Conservation (phyloP, 805 yeast genomes). For the Candida loeiensis region DNA sequence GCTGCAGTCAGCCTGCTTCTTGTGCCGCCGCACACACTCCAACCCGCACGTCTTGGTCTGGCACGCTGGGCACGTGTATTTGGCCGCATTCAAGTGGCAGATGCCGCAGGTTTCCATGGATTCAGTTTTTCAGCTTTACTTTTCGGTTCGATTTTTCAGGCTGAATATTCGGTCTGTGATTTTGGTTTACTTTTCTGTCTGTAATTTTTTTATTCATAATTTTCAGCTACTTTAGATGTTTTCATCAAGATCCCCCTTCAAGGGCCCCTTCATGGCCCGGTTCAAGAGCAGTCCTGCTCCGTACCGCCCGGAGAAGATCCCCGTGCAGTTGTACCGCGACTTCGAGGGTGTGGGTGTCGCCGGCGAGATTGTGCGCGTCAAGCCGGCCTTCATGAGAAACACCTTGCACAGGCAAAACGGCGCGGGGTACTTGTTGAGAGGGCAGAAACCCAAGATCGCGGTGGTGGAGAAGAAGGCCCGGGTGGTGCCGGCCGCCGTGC, state of each 20-base stretch:
- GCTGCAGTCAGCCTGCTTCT: conserved; percentile 55
- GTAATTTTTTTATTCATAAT: background rate
- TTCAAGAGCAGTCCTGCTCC: conserved; percentile 12
- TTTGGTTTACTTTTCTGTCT: no score
- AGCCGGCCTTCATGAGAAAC: conserved; percentile 81
- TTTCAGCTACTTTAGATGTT: conserved; percentile 4
- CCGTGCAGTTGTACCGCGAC: conserved; percentile 73
- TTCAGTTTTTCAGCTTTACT: no score
- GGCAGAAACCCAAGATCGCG: conserved; percentile 37
- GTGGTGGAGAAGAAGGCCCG: conserved; percentile 28
- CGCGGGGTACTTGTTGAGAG: conserved; percentile 59
- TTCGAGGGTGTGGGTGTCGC: conserved; percentile 57
- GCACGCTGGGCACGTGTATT: conserved; percentile 84
- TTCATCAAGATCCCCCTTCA: background rate
- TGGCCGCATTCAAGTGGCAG: conserved; percentile 38
- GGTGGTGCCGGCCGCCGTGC: conserved; percentile 5
- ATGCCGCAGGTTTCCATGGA: conserved; percentile 15
- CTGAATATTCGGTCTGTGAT: no score
- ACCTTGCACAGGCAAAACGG: conserved; percentile 66
- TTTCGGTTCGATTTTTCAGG: no score
- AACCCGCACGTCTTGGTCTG: conserved; percentile 62
- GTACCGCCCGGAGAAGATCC: conserved; percentile 41
- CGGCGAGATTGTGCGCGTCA: conserved; percentile 74
- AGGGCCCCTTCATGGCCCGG: conserved; percentile 12
- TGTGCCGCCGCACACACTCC: conserved; percentile 69